Evolutionary conservation across 1,284 basidiomycete species (phyloP).

Genomic region (Cryptococcus sp.): DNA sequence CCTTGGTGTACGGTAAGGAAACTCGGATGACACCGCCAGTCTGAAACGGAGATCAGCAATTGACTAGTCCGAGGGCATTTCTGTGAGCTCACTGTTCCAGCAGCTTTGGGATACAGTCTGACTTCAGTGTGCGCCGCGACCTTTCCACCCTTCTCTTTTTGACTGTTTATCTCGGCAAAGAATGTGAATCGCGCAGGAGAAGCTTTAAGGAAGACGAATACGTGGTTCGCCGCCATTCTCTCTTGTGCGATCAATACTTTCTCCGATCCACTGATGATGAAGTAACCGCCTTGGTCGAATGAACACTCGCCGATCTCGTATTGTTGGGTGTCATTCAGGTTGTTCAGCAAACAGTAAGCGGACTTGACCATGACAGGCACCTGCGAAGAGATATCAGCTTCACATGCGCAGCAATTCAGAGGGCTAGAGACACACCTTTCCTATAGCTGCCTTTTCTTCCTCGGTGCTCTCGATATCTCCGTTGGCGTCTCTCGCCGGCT

Average conservation of each 20-base stretch:
- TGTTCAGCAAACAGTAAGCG: slow-evolving; percentile 88
- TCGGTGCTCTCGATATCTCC: slow-evolving; percentile 66
- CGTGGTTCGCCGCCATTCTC: slow-evolving; percentile 98
- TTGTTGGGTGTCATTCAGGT: slow-evolving; percentile 74
- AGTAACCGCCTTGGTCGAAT: slow-evolving; percentile 96
- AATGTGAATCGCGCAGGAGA: slow-evolving; percentile 89
- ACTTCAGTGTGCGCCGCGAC: slow-evolving; percentile 98
- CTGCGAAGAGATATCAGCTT: slow-evolving; percentile 54
- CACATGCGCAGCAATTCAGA: neutral
- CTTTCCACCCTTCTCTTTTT: slow-evolving; percentile 97
- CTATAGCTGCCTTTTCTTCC: slow-evolving; percentile 88
- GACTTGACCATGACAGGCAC: slow-evolving; percentile 98
- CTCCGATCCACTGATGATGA: slow-evolving; percentile 99
- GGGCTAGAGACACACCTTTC: slow-evolving; percentile 67
- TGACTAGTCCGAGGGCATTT: neutral
- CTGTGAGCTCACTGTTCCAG: slow-evolving; percentile 25
- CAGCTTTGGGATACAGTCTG: slow-evolving; percentile 87
- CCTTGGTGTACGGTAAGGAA: slow-evolving; percentile 96
- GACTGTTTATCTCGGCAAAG: slow-evolving; percentile 95
- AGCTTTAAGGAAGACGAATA: slow-evolving; percentile 98
- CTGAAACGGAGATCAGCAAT: slow-evolving; percentile 51
- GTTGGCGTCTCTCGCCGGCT: slow-evolving; percentile 62
- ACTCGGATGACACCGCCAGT: slow-evolving; percentile 94
- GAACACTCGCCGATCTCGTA: slow-evolving; percentile 96
- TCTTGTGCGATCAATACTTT: slow-evolving; percentile 99